Evolutionary conservation across 108 stramenopile genomes (phyloP).

Genomic region (Aurantiochytrium sp.): DNA sequence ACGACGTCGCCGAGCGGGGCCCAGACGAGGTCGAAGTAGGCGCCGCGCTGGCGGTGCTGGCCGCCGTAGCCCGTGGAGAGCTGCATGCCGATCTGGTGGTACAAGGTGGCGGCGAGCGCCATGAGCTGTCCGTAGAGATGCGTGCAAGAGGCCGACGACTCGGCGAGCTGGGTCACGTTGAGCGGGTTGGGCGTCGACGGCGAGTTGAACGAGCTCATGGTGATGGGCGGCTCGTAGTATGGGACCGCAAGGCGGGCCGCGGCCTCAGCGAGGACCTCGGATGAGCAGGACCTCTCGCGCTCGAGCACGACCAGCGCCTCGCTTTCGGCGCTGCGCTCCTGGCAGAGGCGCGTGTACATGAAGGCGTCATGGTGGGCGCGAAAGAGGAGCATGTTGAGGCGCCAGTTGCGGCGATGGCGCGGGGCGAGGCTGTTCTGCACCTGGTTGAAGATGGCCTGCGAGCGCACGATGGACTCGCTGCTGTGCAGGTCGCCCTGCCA

Average conservation of each 20-base stretch:
- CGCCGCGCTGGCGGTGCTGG: constrained; percentile 25
- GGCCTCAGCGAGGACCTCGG: neutral
- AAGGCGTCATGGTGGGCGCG: constrained; percentile 13
- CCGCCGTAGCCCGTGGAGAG: constrained; percentile 9
- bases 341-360: constrained; percentile 17
- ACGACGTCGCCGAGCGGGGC: neutral
- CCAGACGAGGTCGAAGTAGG: constrained; percentile 15
- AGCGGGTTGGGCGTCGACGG: constrained; percentile 23
- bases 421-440: neutral
- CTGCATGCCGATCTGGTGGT: constrained; percentile 23
- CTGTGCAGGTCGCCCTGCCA: neutral
- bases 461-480: neutral
- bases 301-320: neutral
- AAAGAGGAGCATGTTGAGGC: constrained; percentile 30
- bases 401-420: constrained; percentile 18
- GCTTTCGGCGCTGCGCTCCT: neutral
- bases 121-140: constrained; percentile 18
- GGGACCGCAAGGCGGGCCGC: neutral
- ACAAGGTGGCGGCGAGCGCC: neutral
- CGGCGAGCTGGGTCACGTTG: neutral
- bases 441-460: neutral
- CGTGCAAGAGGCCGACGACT: neutral
- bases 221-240: constrained; percentile 22
- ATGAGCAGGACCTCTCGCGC: neutral
- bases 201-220: constrained; percentile 14